Evolutionary conservation across 2,329 filamentous ascomycete genomes (phyloP).

Genomic region (Ophiostoma piceae): DNA sequence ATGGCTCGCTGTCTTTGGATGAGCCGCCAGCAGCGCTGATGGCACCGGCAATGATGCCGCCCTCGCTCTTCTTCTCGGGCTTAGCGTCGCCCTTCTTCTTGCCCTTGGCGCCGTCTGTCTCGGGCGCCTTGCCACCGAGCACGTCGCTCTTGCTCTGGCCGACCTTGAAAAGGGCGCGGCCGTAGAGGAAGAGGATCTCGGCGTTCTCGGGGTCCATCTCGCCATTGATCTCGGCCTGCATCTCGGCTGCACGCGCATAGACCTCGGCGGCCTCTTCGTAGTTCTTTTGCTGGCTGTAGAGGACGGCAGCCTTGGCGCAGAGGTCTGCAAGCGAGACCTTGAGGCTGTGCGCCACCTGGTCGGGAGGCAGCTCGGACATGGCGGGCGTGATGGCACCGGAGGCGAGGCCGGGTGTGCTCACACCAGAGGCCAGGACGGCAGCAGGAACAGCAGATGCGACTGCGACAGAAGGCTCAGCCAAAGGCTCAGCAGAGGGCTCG

Average conservation of each 20-base stretch:
- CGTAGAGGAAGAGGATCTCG: constrained; percentile 90
- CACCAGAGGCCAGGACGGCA: constrained; percentile 24
- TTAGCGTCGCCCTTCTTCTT: constrained; percentile 40
- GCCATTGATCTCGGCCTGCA: constrained; percentile 87
- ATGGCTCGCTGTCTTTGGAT: background rate
- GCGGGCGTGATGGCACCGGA: constrained; percentile 34
- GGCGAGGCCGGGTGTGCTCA: constrained; percentile 30
- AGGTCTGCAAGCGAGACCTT: constrained; percentile 70
- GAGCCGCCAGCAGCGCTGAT: constrained; percentile 34
- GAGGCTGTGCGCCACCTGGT: constrained; percentile 35
- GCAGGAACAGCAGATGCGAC: constrained; percentile 23
- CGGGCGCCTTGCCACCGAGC: constrained; percentile 70
- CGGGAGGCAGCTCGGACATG: constrained; percentile 33
- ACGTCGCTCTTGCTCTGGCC: constrained; percentile 94
- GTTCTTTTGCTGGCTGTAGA: constrained; percentile 78
- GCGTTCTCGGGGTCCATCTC: constrained; percentile 88
- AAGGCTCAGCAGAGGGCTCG: constrained; percentile 5
- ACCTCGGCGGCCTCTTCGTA: constrained; percentile 80
- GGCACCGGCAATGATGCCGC: constrained; percentile 39
- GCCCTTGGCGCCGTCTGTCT: constrained; percentile 39
- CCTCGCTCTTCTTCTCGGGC: constrained; percentile 39
- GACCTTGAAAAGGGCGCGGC: constrained; percentile 87
- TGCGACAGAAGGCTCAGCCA: constrained; percentile 7
- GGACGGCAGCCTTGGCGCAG: constrained; percentile 70
- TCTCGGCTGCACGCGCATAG: constrained; percentile 80